Conservation (phyloP, 1,284 basidiomycete genomes). For the Trametes polyzona region DNA sequence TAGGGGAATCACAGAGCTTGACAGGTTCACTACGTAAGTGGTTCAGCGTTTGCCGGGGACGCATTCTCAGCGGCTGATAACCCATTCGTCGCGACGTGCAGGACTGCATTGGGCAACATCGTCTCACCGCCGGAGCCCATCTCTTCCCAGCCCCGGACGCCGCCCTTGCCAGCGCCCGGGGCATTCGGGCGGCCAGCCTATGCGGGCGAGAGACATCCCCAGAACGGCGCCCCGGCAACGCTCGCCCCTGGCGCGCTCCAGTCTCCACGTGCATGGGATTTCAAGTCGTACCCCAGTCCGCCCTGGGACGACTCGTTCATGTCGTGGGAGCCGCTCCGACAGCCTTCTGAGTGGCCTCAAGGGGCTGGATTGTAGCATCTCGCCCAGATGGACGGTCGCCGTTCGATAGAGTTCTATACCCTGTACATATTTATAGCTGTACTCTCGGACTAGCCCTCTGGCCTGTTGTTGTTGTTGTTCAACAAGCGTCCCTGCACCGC, state of each 20-base stretch:
- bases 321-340: constrained; percentile 47
- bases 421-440: constrained; percentile 11
- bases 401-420: constrained; percentile 10
- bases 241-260: constrained; percentile 37
- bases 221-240: constrained; percentile 13
- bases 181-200: constrained; percentile 14
- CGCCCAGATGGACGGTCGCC: neutral
- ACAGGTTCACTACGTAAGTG: constrained; percentile 59
- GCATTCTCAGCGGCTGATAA: constrained; percentile 17
- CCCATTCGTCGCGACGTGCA: constrained; percentile 19
- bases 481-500: neutral
- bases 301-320: constrained; percentile 49
- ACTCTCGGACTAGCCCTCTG: neutral
- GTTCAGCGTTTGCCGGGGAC: neutral
- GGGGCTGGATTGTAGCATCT: neutral
- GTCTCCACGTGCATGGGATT: constrained; percentile 37
- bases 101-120: constrained; percentile 44
- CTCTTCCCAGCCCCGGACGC: constrained; percentile 9
- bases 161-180: constrained; percentile 16
- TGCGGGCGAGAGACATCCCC: constrained; percentile 3
- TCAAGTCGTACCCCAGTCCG: constrained; percentile 32
- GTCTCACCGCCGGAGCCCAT: constrained; percentile 26
- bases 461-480: constrained; percentile 2
- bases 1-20: constrained; percentile 58
- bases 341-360: constrained; percentile 27